Evolutionary conservation across 805 yeast genomes (phyloP), one percentile per base, ranked within the genome.

Genomic region (Candida koratica): DNA sequence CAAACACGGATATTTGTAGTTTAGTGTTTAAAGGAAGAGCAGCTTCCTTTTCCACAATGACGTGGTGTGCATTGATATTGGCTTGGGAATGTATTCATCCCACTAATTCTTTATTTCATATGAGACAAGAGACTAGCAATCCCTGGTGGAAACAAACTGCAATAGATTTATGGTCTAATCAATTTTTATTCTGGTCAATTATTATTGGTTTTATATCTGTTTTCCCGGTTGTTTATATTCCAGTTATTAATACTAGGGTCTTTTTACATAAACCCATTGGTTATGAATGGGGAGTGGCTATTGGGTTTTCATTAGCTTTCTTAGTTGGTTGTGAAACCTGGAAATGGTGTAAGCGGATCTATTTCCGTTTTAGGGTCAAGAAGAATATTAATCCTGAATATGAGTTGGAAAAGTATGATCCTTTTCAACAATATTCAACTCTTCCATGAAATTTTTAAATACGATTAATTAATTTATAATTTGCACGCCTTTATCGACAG

Each of bases 51-150:
- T 67, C 61, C 4, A 59, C 54, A 18, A 59, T 63, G 60, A 60
- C 66, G 1, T 63, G 69, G 69, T 61, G 67, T 53, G 67, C 67
- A 2, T 58, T 62, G 33, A 48, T 62, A 12, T 49, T 62, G 39
- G 64, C 67, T 5, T 63, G 67, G 67, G 68, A 63, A 43, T 63
- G 69, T 45, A 46, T 63, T 28, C 67, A 63, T 41, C 62, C 64
- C 16, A 41, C 41, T 19, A 51, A 54, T 39, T 62, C 68, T 2
- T 55, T 63, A 36, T 61, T 63, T 38, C 40, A 43, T 25, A 61
- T 63, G 67, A 52, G 64, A 39, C 65, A 56, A 34, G 65, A 60
- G 11, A 53, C 64, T 10, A 64, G 55, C 32, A 43, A 47, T 29
- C 51, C 64, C 17, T 61, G 68, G 69, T 60, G 56, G 56, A 54